phyloP scores from a whole-genome alignment of 1,284 basidiomycete genomes.

The Apiotrichum siamense region DNA sequence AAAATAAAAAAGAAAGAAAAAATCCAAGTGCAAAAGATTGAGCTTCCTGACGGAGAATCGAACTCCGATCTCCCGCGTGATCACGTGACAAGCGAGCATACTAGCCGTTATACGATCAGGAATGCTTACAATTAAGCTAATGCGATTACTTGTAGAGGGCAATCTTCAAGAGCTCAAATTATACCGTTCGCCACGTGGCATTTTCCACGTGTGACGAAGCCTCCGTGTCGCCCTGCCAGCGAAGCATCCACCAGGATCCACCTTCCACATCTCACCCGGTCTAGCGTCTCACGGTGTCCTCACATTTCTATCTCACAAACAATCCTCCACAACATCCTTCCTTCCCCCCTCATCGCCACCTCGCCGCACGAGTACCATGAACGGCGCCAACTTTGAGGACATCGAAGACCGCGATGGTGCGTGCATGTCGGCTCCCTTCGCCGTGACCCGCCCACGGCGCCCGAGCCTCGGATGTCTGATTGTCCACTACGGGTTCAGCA shows the following conservation, averaged over 20 bases:
- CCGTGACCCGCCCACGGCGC: not conserved
- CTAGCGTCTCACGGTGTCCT: not conserved
- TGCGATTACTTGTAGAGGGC: not conserved
- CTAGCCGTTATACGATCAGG: constrained; percentile 31
- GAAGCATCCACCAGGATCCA: constrained; percentile 15
- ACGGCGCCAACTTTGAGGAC: constrained; percentile 47
- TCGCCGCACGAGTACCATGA: constrained; percentile 27
- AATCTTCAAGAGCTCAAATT: too few relatives aligned
- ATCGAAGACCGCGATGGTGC: constrained; percentile 61
- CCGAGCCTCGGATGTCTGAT: not conserved
- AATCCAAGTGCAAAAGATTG: not conserved
- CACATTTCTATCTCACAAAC: not conserved
- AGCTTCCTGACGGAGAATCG: constrained; percentile 28
- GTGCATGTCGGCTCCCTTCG: constrained; percentile 14
- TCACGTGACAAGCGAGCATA: constrained; percentile 26
- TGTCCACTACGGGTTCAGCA: not conserved
- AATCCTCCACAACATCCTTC: not conserved
- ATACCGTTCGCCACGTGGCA: not conserved
- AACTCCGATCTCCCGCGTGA: constrained; percentile 24
- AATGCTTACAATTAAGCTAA: not conserved
- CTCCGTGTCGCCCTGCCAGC: not conserved
- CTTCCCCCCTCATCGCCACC: not conserved
- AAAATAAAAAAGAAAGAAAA: not conserved
- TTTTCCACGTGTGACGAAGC: not conserved
- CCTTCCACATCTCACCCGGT: not conserved